A percentile compares a stretch with the other conserved stretches of the same genome.
These are phyloP conservation scores for Russula sp. DNA, from an alignment of 768 basidiomycete species.

Conservation along the genomic window DNA sequence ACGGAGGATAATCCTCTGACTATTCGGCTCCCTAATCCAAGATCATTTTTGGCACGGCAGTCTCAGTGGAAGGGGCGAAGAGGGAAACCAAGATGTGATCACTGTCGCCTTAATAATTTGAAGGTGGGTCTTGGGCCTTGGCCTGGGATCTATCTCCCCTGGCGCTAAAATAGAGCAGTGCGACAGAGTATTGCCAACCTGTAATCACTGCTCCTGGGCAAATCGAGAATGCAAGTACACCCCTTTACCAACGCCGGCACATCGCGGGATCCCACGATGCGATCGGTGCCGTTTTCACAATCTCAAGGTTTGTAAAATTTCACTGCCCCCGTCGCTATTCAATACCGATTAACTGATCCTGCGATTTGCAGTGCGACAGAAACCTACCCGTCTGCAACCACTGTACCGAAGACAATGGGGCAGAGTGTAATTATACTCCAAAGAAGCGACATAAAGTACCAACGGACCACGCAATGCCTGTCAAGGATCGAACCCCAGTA, in stretches of 20 bases:
- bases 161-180: conserved; percentile 45
- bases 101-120: conserved; percentile 67
- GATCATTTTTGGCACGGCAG: conserved; percentile 63
- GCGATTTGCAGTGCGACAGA: conserved; percentile 56
- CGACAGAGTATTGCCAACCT: conserved; percentile 65
- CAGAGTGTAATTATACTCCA: conserved; percentile 68
- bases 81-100: conserved; percentile 72
- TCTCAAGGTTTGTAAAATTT: conserved; percentile 51
- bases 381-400: conserved; percentile 70
- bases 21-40: conserved; percentile 65
- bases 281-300: conserved; percentile 67
- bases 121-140: conserved; percentile 48
- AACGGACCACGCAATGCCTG: conserved; percentile 39
- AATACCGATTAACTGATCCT: conserved; percentile 15
- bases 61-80: conserved; percentile 73
- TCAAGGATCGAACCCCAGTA: conserved; percentile 40
- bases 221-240: conserved; percentile 67
- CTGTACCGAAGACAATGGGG: conserved; percentile 51
- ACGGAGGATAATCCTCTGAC: conserved; percentile 46
- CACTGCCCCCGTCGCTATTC: conserved; percentile 11
- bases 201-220: conserved; percentile 69
- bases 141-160: conserved; percentile 13
- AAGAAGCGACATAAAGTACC: conserved; percentile 62
- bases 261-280: conserved; percentile 70
- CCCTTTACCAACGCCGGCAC: conserved; percentile 69